Conservation (phyloP, 140 eudicot species). For the Anethum foeniculum region DNA sequence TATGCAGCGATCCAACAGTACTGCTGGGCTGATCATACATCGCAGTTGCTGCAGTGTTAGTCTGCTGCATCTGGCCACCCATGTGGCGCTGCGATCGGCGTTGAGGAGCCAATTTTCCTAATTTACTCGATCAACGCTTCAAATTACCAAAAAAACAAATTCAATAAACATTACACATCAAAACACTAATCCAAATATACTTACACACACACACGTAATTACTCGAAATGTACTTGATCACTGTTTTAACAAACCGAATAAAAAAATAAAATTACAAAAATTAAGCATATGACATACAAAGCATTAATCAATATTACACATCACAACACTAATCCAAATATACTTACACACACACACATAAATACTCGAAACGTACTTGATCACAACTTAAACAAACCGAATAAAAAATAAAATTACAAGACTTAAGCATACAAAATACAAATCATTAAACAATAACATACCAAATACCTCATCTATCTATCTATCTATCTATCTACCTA, state of each 20-base stretch:
- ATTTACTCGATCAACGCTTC: slow-evolving; percentile 26
- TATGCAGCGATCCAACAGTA: slow-evolving; percentile 37
- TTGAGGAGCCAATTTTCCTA: slow-evolving; percentile 87
- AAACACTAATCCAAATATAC: neutral
- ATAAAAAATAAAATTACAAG: too few relatives aligned
- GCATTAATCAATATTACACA: neutral
- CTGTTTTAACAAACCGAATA: neutral
- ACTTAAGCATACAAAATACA: neutral
- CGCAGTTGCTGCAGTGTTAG: slow-evolving; percentile 75
- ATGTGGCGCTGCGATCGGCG: slow-evolving; percentile 97
- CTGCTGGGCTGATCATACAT: slow-evolving; percentile 74
- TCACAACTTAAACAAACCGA: neutral
- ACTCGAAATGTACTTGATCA: neutral
- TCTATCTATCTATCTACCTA: too few relatives aligned
- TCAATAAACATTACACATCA: neutral
- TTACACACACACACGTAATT: neutral
- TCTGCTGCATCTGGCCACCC: slow-evolving; percentile 99
- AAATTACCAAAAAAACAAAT: slow-evolving; percentile 13
- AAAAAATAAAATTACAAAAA: too few relatives aligned
- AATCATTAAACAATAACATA: neutral
- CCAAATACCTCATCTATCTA: neutral
- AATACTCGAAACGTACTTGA: neutral
- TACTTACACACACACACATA: neutral
- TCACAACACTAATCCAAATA: neutral
- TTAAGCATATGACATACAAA: neutral